Evolutionary conservation across 164 flowering plant species (phyloP).

Genomic region (Vitis rupestris): DNA sequence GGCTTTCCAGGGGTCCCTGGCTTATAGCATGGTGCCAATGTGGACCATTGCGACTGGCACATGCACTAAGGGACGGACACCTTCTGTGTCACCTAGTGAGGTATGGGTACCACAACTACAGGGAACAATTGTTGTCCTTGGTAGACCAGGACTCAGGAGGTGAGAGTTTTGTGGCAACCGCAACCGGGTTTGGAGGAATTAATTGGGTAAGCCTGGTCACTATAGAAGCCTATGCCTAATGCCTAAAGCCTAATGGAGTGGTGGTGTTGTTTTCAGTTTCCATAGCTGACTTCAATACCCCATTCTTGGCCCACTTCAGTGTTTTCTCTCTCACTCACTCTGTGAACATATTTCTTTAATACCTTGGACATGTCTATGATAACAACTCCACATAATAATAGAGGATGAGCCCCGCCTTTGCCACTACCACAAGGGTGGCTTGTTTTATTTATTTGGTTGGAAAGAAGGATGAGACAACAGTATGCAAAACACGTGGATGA

Average conservation of each 20-base stretch:
- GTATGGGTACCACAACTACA: conserved; percentile 12
- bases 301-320: conserved; percentile 8
- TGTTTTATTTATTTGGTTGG: background rate
- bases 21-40: background rate
- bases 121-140: conserved; percentile 19
- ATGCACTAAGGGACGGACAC: conserved; percentile 12
- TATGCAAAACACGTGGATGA: conserved; percentile 17
- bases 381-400: conserved; percentile 6
- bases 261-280: conserved; percentile 3
- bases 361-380: background rate
- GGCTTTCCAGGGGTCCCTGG: conserved; percentile 10
- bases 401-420: conserved; percentile 11
- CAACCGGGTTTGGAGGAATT: background rate
- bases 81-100: conserved; percentile 13
- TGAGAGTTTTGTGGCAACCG: background rate
- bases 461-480: background rate
- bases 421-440: conserved; percentile 6
- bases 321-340: background rate
- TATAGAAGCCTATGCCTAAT: background rate
- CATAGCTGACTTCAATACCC: background rate
- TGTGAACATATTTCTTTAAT: background rate
- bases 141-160: background rate
- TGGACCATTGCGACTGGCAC: conserved; percentile 16
- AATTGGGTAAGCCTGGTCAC: conserved; percentile 9
- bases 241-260: too few species aligned